A percentile compares a stretch with the other conserved stretches of the same genome.
Conservation (phyloP, 352 stramenopile genomes). For the Phytophthora aleatoria region DNA sequence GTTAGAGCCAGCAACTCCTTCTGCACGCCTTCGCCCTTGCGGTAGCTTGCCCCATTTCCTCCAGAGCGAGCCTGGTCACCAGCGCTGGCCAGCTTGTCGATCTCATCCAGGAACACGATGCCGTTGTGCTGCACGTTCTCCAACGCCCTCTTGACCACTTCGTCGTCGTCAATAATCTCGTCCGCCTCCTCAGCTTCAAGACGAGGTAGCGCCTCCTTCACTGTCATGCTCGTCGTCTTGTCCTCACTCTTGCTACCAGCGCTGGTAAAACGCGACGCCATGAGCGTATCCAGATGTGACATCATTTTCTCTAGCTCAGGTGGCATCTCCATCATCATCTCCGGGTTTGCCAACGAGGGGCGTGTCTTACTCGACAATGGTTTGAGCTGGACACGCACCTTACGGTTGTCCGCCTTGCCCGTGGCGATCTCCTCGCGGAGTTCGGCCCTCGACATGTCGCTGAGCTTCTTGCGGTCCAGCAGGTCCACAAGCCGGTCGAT, state of each 20-base stretch:
- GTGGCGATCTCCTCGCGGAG: conserved; percentile 66
- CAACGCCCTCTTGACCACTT: conserved; percentile 73
- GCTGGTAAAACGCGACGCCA: conserved; percentile 48
- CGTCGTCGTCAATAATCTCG: conserved; percentile 75
- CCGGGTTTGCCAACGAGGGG: conserved; percentile 23
- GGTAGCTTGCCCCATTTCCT: conserved; percentile 81
- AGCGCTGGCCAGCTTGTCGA: conserved; percentile 97
- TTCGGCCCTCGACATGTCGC: conserved; percentile 46
- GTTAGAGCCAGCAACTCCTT: conserved; percentile 98
- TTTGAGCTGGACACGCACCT: conserved; percentile 64
- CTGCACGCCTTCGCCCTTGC: conserved; percentile 97
- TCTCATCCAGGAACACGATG: conserved; percentile 99
- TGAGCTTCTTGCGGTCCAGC: conserved; percentile 51
- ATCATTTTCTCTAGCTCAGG: conserved; percentile 85
- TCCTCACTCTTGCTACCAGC: conserved; percentile 21
- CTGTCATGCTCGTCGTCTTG: conserved; percentile 66
- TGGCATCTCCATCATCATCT: conserved; percentile 89
- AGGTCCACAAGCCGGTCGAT: conserved; percentile 92
- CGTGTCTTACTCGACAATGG: conserved; percentile 42
- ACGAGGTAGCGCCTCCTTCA: conserved; percentile 74
- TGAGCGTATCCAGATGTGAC: conserved; percentile 70
- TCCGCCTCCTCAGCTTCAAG: conserved; percentile 79
- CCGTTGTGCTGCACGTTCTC: conserved; percentile 96
- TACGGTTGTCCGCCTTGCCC: conserved; percentile 54
- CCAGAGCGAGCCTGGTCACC: conserved; percentile 79